Percentiles rank a stretch among this genome's conserved stretches.
Conservation (phyloP, 2,329 filamentous ascomycete genomes). For the Ceratocystis colombiana region DNA sequence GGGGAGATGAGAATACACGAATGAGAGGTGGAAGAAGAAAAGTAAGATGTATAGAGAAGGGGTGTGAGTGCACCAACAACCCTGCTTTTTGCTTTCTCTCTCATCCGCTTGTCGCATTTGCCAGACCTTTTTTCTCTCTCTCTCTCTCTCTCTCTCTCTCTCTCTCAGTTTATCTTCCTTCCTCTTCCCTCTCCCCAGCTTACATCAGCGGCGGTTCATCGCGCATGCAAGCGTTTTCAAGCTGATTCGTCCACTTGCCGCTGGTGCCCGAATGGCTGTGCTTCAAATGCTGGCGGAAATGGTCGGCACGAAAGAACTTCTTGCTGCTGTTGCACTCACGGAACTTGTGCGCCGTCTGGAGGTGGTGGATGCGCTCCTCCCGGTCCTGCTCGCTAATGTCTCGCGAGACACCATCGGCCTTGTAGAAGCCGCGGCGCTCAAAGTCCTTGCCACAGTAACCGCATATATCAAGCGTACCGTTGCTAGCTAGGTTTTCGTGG, state of each 20-base stretch:
- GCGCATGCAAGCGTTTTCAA: slow-evolving; percentile 94
- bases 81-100: background rate
- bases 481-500: slow-evolving; percentile 62
- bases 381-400: slow-evolving; percentile 70
- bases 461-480: slow-evolving; percentile 66
- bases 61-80: background rate
- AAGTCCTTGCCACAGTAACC: slow-evolving; percentile 97
- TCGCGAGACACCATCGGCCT: slow-evolving; percentile 33
- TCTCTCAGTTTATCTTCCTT: background rate
- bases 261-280: slow-evolving; percentile 93
- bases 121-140: background rate
- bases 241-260: slow-evolving; percentile 97
- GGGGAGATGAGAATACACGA: background rate
- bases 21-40: too few relatives aligned
- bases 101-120: background rate
- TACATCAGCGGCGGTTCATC: slow-evolving; percentile 51
- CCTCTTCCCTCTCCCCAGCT: slow-evolving; percentile 22
- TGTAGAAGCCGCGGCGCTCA: slow-evolving; percentile 34
- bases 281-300: slow-evolving; percentile 96
- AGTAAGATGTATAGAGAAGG: too few relatives aligned
- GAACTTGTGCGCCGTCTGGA: slow-evolving; percentile 90
- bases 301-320: slow-evolving; percentile 95
- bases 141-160: background rate
- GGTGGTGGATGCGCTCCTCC: slow-evolving; percentile 74
- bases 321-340: slow-evolving; percentile 96